Evolutionary conservation across 2,329 filamentous ascomycete species (phyloP).

Genomic region (Aspergillus floridensis): DNA sequence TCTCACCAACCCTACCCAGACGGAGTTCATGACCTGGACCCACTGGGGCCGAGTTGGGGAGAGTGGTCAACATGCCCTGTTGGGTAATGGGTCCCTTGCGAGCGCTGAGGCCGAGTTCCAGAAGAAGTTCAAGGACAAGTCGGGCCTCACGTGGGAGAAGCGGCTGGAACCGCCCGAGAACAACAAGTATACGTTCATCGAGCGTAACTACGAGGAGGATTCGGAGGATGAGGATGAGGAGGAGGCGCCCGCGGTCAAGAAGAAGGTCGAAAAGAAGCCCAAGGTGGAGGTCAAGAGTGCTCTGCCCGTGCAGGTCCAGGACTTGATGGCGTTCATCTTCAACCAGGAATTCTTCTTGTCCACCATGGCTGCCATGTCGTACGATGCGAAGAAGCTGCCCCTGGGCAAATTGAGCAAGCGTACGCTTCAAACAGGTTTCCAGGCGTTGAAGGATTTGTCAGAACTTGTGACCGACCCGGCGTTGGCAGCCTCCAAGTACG

Average conservation of each 20-base stretch:
- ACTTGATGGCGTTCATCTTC: conserved; percentile 79
- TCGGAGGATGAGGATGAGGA: conserved; percentile 50
- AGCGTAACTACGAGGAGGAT: conserved; percentile 71
- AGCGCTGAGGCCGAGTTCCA: conserved; percentile 48
- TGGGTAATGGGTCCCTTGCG: conserved; percentile 40
- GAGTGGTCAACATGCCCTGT: conserved; percentile 44
- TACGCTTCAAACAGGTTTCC: conserved; percentile 72
- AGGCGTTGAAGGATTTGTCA: conserved; percentile 72
- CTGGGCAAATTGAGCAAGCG: conserved; percentile 79
- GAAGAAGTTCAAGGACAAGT: conserved; percentile 59
- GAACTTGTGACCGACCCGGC: conserved; percentile 59
- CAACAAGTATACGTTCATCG: conserved; percentile 72
- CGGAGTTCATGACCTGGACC: conserved; percentile 63
- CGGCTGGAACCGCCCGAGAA: conserved; percentile 50
- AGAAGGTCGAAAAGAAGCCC: conserved; percentile 36
- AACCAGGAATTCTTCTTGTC: conserved; percentile 69
- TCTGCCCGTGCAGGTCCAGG: conserved; percentile 60
- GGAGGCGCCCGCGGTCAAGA: conserved; percentile 24
- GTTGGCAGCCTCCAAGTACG: conserved; percentile 48
- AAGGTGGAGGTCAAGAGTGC: conserved; percentile 52
- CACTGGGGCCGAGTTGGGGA: conserved; percentile 76
- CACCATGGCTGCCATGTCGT: conserved; percentile 45
- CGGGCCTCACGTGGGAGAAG: conserved; percentile 52
- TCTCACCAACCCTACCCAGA: conserved; percentile 27
- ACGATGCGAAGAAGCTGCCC: conserved; percentile 66